A percentile compares a stretch with the other conserved stretches of the same genome.
Evolutionary conservation across 352 stramenopile species (phyloP).

Genomic region (Pythium scleroteichum): DNA sequence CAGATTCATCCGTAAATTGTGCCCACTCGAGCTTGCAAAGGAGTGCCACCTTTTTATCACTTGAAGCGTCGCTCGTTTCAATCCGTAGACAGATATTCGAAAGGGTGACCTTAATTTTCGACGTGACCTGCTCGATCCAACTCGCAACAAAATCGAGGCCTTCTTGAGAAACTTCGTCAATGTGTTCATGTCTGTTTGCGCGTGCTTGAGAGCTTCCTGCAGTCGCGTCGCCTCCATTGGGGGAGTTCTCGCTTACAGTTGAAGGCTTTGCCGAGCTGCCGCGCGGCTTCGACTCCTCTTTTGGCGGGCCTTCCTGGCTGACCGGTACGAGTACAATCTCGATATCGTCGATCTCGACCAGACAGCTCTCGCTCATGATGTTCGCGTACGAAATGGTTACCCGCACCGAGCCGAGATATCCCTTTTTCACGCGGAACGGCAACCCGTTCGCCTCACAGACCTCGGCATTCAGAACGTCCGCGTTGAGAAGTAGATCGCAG

Average conservation of each 20-base stretch:
- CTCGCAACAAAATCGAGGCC: constrained; percentile 88
- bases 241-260: background rate
- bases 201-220: constrained; percentile 1
- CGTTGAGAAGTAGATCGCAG: constrained; percentile 79
- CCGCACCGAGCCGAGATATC: constrained; percentile 82
- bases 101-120: constrained; percentile 89
- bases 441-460: constrained; percentile 65
- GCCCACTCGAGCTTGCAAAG: constrained; percentile 78
- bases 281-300: constrained; percentile 2
- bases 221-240: too few relatives aligned
- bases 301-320: constrained; percentile 14
- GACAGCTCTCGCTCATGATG: constrained; percentile 88
- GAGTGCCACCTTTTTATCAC: constrained; percentile 64
- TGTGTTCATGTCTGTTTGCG: constrained; percentile 34
- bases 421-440: constrained; percentile 86
- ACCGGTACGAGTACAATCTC: constrained; percentile 84
- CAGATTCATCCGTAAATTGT: constrained; percentile 85
- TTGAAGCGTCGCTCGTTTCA: constrained; percentile 62
- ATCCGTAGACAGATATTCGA: constrained; percentile 84
- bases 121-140: constrained; percentile 90
- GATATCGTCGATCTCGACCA: constrained; percentile 87
- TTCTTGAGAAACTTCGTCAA: constrained; percentile 86
- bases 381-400: constrained; percentile 87
- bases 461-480: constrained; percentile 77
- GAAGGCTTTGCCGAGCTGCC: background rate